Percentiles rank a stretch among this genome's conserved stretches.
Conservation (phyloP, 306 rosid species). For the Fragaria nilgerrensis region DNA sequence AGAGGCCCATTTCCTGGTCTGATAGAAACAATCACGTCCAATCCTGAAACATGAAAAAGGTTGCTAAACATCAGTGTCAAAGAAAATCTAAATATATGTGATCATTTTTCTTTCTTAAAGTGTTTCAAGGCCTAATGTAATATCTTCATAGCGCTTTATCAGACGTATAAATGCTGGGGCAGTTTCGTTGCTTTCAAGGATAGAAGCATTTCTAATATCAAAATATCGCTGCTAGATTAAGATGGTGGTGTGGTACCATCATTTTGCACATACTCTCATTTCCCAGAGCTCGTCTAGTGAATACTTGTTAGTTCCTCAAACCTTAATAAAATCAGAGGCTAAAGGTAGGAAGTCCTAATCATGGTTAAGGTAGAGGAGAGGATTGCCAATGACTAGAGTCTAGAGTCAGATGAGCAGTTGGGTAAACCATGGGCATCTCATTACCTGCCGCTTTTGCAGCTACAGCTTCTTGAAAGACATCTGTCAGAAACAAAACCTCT, state of each 20-base stretch:
- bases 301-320: neutral
- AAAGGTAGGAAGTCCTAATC: neutral
- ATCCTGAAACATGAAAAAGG: conserved; percentile 46
- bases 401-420: neutral
- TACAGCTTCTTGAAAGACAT: conserved; percentile 79
- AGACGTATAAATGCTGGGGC: neutral
- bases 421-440: conserved; percentile 2
- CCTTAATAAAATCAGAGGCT: neutral
- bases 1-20: conserved; percentile 94
- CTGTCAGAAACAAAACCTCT: conserved; percentile 78
- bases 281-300: neutral
- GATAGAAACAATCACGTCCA: conserved; percentile 71
- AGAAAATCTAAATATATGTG: neutral
- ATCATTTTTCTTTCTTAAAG: neutral
- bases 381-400: neutral
- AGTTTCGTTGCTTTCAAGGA: neutral
- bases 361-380: neutral
- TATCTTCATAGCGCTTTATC: neutral
- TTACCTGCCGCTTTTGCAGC: conserved; percentile 97
- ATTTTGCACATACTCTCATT: neutral
- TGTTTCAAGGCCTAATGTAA: neutral
- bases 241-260: neutral
- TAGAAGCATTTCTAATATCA: neutral
- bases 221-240: neutral
- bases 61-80: neutral